Conservation (phyloP, 2,329 filamentous ascomycete species). For the Cytospora chrysosperma region DNA sequence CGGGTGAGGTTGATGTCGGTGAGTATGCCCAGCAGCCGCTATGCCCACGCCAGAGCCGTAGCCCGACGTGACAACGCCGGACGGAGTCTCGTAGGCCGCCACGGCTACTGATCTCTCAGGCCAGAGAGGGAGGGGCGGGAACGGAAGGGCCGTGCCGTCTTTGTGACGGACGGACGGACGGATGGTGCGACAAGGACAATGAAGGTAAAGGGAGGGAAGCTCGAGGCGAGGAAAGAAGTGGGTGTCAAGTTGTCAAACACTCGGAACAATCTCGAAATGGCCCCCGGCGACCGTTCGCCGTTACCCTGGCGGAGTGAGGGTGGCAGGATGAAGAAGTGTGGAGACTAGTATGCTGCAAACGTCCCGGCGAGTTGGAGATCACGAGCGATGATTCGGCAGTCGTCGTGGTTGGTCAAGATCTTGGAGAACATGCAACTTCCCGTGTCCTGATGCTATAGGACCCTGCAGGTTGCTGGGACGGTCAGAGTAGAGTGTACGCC, state of each 20-base stretch:
- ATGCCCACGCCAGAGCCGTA: slow-evolving; percentile 23
- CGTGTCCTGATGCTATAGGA: background rate
- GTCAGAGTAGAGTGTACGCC: background rate
- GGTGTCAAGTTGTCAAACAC: background rate
- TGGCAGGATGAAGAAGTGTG: background rate
- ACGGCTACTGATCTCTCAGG: slow-evolving; percentile 33
- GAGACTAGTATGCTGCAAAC: slow-evolving; percentile 9
- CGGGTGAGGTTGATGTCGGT: slow-evolving; percentile 12
- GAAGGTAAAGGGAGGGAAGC: background rate
- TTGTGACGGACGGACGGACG: background rate
- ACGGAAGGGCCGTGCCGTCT: slow-evolving; percentile 14
- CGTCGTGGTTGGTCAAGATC: slow-evolving; percentile 15
- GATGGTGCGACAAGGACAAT: slow-evolving; percentile 3
- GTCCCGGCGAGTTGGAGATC: slow-evolving; percentile 5
- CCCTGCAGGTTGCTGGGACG: background rate
- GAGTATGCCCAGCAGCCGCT: slow-evolving; percentile 10
- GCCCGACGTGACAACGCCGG: slow-evolving; percentile 22
- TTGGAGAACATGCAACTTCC: slow-evolving; percentile 9
- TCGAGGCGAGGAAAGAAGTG: background rate
- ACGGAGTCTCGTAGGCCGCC: slow-evolving; percentile 36
- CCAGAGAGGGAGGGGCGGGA: slow-evolving; percentile 26
- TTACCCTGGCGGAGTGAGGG: slow-evolving; percentile 1
- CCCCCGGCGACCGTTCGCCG: slow-evolving; percentile 2
- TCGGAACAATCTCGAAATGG: background rate
- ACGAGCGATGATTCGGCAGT: slow-evolving; percentile 7